Evolutionary conservation across 495 filamentous ascomycete species (phyloP).

Genomic region (Neurospora africana): DNA sequence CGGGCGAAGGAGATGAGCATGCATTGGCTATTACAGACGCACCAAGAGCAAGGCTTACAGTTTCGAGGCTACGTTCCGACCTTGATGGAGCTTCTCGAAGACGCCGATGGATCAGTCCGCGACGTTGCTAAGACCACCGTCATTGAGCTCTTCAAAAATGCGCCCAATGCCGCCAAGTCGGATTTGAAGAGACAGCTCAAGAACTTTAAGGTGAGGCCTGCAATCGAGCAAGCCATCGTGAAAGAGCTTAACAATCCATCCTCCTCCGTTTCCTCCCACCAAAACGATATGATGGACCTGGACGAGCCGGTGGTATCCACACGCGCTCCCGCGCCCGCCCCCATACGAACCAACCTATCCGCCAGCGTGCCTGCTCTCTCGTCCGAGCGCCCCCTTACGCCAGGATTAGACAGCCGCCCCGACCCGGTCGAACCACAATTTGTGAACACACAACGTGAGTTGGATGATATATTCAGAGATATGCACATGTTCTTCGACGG

Average conservation of each 20-base stretch:
- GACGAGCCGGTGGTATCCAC: conserved; percentile 26
- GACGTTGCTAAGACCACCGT: conserved; percentile 71
- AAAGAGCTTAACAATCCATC: conserved; percentile 55
- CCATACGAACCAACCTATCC: conserved; percentile 32
- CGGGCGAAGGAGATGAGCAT: conserved; percentile 73
- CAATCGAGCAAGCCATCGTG: conserved; percentile 70
- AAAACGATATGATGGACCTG: conserved; percentile 15
- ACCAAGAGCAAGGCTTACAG: conserved; percentile 60
- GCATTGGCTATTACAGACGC: conserved; percentile 79
- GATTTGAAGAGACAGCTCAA: conserved; percentile 77
- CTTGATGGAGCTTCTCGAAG: conserved; percentile 77
- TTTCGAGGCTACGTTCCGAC: conserved; percentile 74
- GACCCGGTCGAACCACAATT: conserved; percentile 69
- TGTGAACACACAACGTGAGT: conserved; percentile 67
- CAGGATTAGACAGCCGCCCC: conserved; percentile 41
- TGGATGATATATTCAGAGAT: conserved; percentile 71
- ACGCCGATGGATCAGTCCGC: conserved; percentile 76
- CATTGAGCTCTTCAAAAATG: conserved; percentile 78
- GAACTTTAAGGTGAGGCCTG: conserved; percentile 67
- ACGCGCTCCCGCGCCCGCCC: conserved; percentile 22
- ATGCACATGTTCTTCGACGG: conserved; percentile 82
- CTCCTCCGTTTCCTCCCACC: conserved; percentile 36
- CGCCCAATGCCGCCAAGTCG: conserved; percentile 71
- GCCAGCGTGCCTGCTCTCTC: conserved; percentile 40
- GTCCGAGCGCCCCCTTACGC: conserved; percentile 39